Percentiles rank a stretch among this genome's conserved stretches.
These are phyloP conservation scores for Thymus quinquecostatus DNA, from an alignment of 257 asterid species.

Conservation along the genomic window DNA sequence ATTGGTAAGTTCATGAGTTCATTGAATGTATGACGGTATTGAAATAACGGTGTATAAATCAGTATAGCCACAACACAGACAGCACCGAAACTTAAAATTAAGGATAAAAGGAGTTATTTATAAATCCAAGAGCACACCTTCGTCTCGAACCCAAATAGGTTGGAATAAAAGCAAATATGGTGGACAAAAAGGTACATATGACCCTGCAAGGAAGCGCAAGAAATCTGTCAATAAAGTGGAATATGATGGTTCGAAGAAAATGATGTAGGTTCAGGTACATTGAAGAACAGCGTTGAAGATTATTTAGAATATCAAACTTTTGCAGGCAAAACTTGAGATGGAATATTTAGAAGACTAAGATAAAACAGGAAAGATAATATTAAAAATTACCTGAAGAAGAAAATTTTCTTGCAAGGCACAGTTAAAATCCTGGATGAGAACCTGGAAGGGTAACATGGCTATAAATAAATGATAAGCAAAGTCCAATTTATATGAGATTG, in stretches of 20 bases:
- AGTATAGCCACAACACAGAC: neutral
- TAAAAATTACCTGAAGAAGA: constrained; percentile 81
- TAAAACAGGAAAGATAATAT: constrained; percentile 15
- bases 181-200: constrained; percentile 89
- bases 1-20: constrained; percentile 7
- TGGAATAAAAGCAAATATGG: constrained; percentile 91
- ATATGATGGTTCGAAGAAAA: constrained; percentile 12
- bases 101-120: neutral
- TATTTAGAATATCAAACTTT: constrained; percentile 21
- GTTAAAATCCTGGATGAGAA: constrained; percentile 91
- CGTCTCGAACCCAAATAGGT: constrained; percentile 96
- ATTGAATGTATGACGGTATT: constrained; percentile 11
- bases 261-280: constrained; percentile 12
- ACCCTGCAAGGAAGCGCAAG: constrained; percentile 70
- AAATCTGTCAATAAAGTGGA: constrained; percentile 15
- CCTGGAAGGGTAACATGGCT: constrained; percentile 46
- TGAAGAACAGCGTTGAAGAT: constrained; percentile 6
- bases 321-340: constrained; percentile 23
- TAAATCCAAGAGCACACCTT: constrained; percentile 57
- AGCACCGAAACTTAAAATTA: neutral
- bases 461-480: constrained; percentile 24
- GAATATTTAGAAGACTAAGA: constrained; percentile 3
- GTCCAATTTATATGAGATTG: constrained; percentile 14
- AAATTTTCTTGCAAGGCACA: constrained; percentile 97
- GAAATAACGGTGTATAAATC: constrained; percentile 7